Base-by-base conservation (phyloP, 495 filamentous ascomycete species). In the Pseudomonodictys pantanalensis region DNA sequence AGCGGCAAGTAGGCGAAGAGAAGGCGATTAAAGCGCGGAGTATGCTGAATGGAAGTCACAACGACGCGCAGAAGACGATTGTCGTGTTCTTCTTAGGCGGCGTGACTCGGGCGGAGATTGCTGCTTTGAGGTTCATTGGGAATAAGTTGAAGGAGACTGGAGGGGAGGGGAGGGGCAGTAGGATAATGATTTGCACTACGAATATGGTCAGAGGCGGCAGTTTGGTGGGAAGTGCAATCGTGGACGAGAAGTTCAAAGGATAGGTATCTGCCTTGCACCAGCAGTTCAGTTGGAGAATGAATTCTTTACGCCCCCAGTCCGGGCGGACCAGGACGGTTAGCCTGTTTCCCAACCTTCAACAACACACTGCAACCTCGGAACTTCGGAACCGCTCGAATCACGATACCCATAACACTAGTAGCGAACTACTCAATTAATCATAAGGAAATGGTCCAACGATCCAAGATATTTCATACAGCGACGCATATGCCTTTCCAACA, bases 51-150 rank as follows among this genome's bases (percentile, higher is more conserved):
- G 87, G 86, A 17, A 69, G 60, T 22, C 76, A 76, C 42, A 76
- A 74, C 0, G 82, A 81, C 46, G 82, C 81, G 15, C 83, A 85
- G 48, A 86, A 86, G 69, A 95, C 87, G 6, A 89, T 92, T 10
- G 86, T 97, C 63, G 86, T 99, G 12, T 93, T 97, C 69, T 97
- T 96, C 75, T 76, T 99, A 54, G 93, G 93, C 24, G 93, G 93
- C 1, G 87, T 97, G 46, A 95, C 88, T 1, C 96, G 92, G 65
- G 95, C 92, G 7, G 93, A 99, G 77, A 92, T 97, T 71, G 91
- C 93, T 39, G 95, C 93, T 23, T 68, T 97, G 73, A 81, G 95
- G 62, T 97, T 96, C 74, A 86, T 97, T 65, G 90, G 88, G 33
- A 85, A 83, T 66, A 60, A 68, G 65, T 50, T 75, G 60, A 85